Evolutionary conservation across 139 green algal genomes (phyloP).

Genomic region (Astrephomene gubernaculifera): DNA sequence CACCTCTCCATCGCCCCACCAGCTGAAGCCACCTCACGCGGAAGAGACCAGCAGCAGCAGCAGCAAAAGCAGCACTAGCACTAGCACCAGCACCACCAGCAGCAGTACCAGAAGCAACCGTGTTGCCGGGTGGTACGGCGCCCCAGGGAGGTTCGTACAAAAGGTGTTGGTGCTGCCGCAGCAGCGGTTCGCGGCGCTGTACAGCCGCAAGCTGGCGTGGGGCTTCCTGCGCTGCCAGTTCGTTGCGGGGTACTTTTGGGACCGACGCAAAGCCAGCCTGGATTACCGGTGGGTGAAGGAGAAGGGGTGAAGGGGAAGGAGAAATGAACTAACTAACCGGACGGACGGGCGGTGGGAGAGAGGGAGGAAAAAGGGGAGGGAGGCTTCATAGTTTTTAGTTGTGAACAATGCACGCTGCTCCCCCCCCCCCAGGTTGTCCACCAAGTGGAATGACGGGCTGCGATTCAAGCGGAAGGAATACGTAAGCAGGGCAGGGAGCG

Average conservation of each 20-base stretch:
- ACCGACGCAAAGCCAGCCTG: conserved; percentile 42
- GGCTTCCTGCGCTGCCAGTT: conserved; percentile 57
- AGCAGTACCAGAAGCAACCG: no score
- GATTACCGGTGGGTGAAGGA: conserved; percentile 68
- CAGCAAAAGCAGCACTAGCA: no score
- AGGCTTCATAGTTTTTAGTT: not conserved
- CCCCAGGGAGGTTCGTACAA: conserved; percentile 47
- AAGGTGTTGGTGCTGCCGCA: conserved; percentile 63
- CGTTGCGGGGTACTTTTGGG: conserved; percentile 63
- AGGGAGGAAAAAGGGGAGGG: not conserved
- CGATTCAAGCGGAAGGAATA: conserved; percentile 65
- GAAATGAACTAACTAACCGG: no score
- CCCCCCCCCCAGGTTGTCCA: conserved; percentile 49
- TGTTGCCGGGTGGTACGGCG: no score
- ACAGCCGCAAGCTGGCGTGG: conserved; percentile 59
- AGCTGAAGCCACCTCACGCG: conserved; percentile 15
- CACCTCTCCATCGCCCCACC: not conserved
- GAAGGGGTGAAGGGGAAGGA: no score
- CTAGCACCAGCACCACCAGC: no score
- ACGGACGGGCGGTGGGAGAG: not conserved
- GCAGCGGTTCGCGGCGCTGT: conserved; percentile 47
- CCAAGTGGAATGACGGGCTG: conserved; percentile 68
- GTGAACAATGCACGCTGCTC: not conserved
- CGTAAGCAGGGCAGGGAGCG: no score
- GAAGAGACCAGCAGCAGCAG: no score